Base-by-base conservation (phyloP, 2,329 filamentous ascomycete genomes). In the Sarocladium oryzae region DNA sequence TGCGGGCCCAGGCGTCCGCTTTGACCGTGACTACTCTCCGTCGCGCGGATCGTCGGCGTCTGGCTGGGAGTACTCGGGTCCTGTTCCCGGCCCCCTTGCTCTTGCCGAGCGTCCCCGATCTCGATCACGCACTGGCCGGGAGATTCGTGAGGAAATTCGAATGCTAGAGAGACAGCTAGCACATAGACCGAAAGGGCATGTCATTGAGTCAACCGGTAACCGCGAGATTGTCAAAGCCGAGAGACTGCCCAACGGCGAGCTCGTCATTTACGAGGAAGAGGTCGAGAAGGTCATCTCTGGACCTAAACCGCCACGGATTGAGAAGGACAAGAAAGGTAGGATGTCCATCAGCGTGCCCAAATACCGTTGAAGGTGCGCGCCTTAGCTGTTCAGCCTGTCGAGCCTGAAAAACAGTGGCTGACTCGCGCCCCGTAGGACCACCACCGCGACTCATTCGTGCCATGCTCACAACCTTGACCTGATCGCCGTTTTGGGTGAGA, bases 311-410 rank as follows among this genome's bases (percentile, higher is more conserved):
- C 74, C 87, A 56, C 77, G 86, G 60, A 82, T 96, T 61, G 87
- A 89, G 72, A 89, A 87, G 76, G 89, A 96, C 73, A 86, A 86
- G 77, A 93, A 88, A 90, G 90, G 91, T 95, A 93, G 85, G 87
- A 84, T 93, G 82, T 82, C 84, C 76, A 84, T 91, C 73, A 88
- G 86, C 74, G 80, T 88, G 69, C 87, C 86, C 63, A 82, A 84
- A 73, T 78, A 82, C 69, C 80, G 74, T 70, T 78, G 70, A 76
- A 32, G 73, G 74, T 77, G 71, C 66, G 75, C 67, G 60, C 61
- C 60, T 60, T 57, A 57, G 55, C 46, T 57, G 50, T 50, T 50
- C 43, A 51, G 52, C 35, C 21, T 49, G n/a, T 49, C 35, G 37
- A 50, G 50, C 49, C 50, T 52, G 55, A 41, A 52, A 56, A 56